Percentiles rank a stretch among this genome's conserved stretches.
Conservation (phyloP, 2,329 filamentous ascomycete species). For the Colletotrichum higginsianum region DNA sequence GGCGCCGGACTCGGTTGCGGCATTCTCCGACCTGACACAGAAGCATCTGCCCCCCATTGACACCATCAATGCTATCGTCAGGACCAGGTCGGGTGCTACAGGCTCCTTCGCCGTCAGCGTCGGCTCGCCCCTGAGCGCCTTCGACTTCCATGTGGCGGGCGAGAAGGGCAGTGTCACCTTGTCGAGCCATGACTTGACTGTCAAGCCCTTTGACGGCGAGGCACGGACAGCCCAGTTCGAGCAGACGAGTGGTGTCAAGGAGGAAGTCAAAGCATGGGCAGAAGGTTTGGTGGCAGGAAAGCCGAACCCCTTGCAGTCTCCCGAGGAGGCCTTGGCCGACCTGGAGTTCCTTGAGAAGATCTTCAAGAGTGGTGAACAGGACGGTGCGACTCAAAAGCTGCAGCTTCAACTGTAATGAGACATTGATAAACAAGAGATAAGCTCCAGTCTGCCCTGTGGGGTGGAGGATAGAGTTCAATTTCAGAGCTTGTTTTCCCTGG, state of each 20-base stretch:
- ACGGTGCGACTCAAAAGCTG: constrained; percentile 57
- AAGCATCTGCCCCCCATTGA: constrained; percentile 76
- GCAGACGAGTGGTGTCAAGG: constrained; percentile 67
- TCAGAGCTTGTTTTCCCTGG: constrained; percentile 39
- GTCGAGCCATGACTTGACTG: constrained; percentile 60
- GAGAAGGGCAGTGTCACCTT: constrained; percentile 71
- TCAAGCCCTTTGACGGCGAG: constrained; percentile 53
- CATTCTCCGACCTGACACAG: constrained; percentile 63
- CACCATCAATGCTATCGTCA: constrained; percentile 73
- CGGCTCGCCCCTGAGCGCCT: constrained; percentile 67
- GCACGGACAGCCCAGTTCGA: constrained; percentile 58
- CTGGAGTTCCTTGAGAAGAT: constrained; percentile 71
- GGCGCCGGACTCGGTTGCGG: constrained; percentile 63
- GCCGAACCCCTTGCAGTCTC: constrained; percentile 65
- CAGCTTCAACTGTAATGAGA: constrained; percentile 52
- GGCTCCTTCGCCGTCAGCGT: constrained; percentile 72
- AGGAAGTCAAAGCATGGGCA: constrained; percentile 75
- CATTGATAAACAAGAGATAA: constrained; percentile 12
- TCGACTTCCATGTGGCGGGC: constrained; percentile 70
- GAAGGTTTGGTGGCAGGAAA: constrained; percentile 64
- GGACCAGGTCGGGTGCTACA: constrained; percentile 66
- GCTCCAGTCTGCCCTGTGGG: constrained; percentile 5
- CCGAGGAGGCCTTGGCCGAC: constrained; percentile 73
- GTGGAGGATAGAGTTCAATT: constrained; percentile 36
- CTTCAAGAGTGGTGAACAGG: constrained; percentile 62